Evolutionary conservation across 2,329 filamentous ascomycete species (phyloP), one percentile per base, ranked within the genome.

Genomic region (Incumbomyces delicatus): DNA sequence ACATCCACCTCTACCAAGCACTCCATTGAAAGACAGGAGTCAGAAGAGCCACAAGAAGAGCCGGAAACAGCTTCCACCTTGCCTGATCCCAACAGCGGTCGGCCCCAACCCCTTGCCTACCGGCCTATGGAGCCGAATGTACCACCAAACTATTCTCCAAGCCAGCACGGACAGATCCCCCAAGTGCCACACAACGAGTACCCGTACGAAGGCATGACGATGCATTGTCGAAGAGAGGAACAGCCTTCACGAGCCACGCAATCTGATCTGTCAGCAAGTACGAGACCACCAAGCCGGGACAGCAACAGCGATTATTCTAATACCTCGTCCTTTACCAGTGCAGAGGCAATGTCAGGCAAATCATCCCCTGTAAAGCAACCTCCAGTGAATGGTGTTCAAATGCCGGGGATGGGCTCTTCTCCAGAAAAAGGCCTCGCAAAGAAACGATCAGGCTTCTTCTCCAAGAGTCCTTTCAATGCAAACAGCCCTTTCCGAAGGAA

Each of bases 171-270:
- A 2, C 74, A 81, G 18, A 78, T 86, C 50, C 73, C 80, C 3
- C 67, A 78, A 12, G 77, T 94, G 2, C 88, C 90, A 12, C 88
- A 95, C 58, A 94, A 96, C 57, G 87, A 92, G 8, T 95, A 95
- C 62, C 89, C 90, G 0, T 79, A 84, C 64, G 90, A 96, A 61
- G 90, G 89, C 3, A 96, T 96, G 88, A 95, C 90, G 0, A 94
- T 96, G 78, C 83, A 95, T 52, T 96, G 90, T 66, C 81, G 88
- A 50, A 81, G 85, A 33, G 84, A 81, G 3, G 77, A 82, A 33
- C 44, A 46, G 1, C 75, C 75, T 41, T 83, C 80, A n/a, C 80
- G 82, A 67, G 78, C 68, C 65, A 88, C 75, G 66, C 42, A 45
- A 32, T 83, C 82, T 20, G 75, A 76, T 17, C 29, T 56, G n/a